phyloP scores from a whole-genome alignment of 2,329 filamentous ascomycete species.

The Hymenoscyphus fructigenus region DNA sequence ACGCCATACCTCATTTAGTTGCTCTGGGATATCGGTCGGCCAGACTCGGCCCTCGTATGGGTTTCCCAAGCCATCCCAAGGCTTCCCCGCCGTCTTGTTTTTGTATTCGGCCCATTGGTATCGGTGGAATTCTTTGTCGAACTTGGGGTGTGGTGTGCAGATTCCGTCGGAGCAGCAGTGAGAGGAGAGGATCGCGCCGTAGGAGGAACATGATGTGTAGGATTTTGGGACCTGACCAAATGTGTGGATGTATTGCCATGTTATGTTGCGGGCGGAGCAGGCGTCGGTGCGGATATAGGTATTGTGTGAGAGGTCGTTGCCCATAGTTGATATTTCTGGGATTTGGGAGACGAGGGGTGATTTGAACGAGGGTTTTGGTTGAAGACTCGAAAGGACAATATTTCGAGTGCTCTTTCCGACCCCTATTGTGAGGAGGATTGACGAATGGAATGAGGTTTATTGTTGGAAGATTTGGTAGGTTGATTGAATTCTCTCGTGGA shows the following conservation, averaged over 20 bases:
- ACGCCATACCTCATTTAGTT: too few species aligned
- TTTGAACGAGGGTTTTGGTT: not conserved
- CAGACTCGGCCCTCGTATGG: not conserved
- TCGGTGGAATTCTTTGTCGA: constrained; percentile 9
- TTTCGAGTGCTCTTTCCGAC: not conserved
- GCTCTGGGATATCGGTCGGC: too few species aligned
- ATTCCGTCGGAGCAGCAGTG: constrained; percentile 15
- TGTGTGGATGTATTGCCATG: constrained; percentile 20
- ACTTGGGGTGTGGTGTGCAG: constrained; percentile 9
- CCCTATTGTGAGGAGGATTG: too few species aligned
- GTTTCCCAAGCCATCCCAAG: not conserved
- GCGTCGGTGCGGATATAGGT: constrained; percentile 6
- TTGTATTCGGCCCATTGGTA: not conserved
- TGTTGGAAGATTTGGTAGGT: too few species aligned
- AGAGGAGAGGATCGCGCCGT: constrained; percentile 6
- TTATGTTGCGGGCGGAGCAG: constrained; percentile 21
- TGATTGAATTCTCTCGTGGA: too few species aligned
- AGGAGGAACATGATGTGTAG: constrained; percentile 10
- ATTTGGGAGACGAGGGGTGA: not conserved
- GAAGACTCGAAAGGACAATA: not conserved
- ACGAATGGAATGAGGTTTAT: too few species aligned
- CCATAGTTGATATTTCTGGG: not conserved
- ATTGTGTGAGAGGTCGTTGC: constrained; percentile 3
- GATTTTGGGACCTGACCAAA: constrained; percentile 8
- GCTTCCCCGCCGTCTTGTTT: not conserved